Conservation (phyloP, 306 rosid species). For the Sicyos baderoa region DNA sequence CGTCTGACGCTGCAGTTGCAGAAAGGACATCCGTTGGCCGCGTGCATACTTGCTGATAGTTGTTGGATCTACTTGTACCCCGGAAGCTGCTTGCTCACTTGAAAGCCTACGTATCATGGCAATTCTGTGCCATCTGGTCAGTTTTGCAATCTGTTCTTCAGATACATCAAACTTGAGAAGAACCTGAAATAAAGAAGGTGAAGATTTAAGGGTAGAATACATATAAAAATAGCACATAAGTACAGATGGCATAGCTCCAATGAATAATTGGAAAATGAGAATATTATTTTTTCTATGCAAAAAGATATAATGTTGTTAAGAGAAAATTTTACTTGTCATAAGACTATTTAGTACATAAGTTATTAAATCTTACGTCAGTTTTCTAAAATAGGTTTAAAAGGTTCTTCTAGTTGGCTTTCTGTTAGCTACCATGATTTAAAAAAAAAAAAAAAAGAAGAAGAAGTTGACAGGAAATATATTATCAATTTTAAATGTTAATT, state of each 20-base stretch:
- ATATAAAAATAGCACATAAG: not conserved
- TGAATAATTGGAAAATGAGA: not conserved
- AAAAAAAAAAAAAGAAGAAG: no score
- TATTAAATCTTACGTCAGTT: not conserved
- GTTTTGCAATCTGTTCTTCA: constrained; percentile 77
- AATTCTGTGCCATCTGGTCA: constrained; percentile 98
- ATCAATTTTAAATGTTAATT: constrained; percentile 3
- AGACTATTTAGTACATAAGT: not conserved
- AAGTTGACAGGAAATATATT: not conserved
- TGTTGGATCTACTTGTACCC: constrained; percentile 89
- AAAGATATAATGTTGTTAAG: not conserved
- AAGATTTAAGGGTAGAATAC: constrained; percentile 11
- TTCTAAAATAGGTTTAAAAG: not conserved
- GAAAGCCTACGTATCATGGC: constrained; percentile 99
- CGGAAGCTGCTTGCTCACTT: constrained; percentile 96
- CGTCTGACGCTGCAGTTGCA: constrained; percentile 96
- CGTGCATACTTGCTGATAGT: constrained; percentile 96
- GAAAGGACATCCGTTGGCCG: constrained; percentile 97
- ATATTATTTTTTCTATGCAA: not conserved
- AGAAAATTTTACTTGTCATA: not conserved
- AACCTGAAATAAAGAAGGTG: constrained; percentile 45
- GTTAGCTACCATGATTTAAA: not conserved
- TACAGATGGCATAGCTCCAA: not conserved
- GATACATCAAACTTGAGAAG: constrained; percentile 87
- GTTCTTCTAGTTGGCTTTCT: not conserved